Percentiles rank a stretch among this genome's conserved stretches.
These are phyloP conservation scores for Huntiella omanensis DNA, from an alignment of 2,329 filamentous ascomycete genomes.

Conservation along the genomic window DNA sequence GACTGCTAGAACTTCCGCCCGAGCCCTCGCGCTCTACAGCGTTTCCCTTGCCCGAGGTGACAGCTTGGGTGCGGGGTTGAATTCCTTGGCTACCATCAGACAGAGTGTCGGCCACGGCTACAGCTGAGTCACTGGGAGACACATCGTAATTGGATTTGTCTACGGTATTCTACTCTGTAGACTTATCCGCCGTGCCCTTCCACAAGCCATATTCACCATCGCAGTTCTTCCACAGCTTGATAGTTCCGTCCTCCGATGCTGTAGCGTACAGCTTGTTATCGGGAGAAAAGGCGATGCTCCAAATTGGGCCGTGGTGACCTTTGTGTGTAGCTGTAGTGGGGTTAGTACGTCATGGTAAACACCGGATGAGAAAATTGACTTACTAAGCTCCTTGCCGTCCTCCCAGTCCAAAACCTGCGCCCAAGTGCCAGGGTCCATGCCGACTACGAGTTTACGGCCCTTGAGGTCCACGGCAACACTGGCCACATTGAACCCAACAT, in stretches of 20 bases:
- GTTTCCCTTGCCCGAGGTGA: neutral
- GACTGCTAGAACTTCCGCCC: too few species aligned
- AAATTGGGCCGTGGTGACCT: slow-evolving; percentile 92
- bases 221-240: slow-evolving; percentile 73
- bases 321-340: slow-evolving; percentile 59
- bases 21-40: neutral
- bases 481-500: slow-evolving; percentile 68
- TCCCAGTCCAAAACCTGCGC: slow-evolving; percentile 88
- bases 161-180: slow-evolving; percentile 10
- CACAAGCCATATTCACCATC: slow-evolving; percentile 46
- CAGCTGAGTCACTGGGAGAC: too few species aligned
- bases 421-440: slow-evolving; percentile 85
- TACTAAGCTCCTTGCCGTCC: slow-evolving; percentile 58
- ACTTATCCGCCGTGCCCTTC: slow-evolving; percentile 26
- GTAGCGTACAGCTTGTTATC: slow-evolving; percentile 94
- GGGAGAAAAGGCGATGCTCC: slow-evolving; percentile 86
- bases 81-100: too few species aligned
- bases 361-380: slow-evolving; percentile 15
- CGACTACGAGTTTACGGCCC: slow-evolving; percentile 69
- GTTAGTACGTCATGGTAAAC: slow-evolving; percentile 8
- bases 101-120: too few species aligned
- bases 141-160: too few species aligned
- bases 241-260: slow-evolving; percentile 89
- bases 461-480: slow-evolving; percentile 76
- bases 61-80: too few species aligned